Evolutionary conservation across 2,329 filamentous ascomycete species (phyloP), one percentile per base, ranked within the genome.

Genomic region (Ascochyta clinopodiicola): DNA sequence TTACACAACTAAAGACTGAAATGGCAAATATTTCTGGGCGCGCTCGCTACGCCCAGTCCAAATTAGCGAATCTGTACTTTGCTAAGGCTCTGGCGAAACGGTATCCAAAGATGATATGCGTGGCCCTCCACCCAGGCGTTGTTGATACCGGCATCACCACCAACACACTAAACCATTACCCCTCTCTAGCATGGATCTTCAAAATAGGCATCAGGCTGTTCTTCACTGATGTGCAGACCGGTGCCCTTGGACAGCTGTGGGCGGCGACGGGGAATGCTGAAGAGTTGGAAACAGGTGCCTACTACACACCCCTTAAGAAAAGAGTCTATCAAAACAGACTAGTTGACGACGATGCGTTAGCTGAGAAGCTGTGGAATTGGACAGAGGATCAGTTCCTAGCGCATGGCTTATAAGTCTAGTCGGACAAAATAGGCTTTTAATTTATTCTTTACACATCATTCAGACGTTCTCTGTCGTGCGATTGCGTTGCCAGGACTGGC

Each of bases 81-180:
- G 66, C 75, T 0, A 57, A 66, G 5, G 61, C 74, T 27, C 65
- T 80, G 12, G 76, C 78, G 2, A 53, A 63, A n/a, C 70, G 67
- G 0, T 77, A 81, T 56, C 79, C 79, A 5, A 45, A 64, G 3
- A 72, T 82, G 56, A 78, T 65, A 0, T 66, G 63, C 9, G 69
- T 75, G 0, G 62, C 76, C 0, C 54, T 81, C 2, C 79, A 82
- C 59, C 81, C 80, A 0, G 81, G 81, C 2, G 64, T 77, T 21
- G 74, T 81, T 19, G 60, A 66, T 6, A 80, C 80, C 2, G 73
- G 35, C 25, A 53, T 60, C 10, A 19, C 22, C 9, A 31, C 34
- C 12, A 40, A 43, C 9, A 25, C 19, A 6, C 31, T 24, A 34
- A 54, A 22, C 5, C 44, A 24, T 19, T 38, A 37, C 5, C 42